These are phyloP conservation scores for Pleurotus djamor DNA, from an alignment of 768 basidiomycete genomes.

Conservation along the genomic window DNA sequence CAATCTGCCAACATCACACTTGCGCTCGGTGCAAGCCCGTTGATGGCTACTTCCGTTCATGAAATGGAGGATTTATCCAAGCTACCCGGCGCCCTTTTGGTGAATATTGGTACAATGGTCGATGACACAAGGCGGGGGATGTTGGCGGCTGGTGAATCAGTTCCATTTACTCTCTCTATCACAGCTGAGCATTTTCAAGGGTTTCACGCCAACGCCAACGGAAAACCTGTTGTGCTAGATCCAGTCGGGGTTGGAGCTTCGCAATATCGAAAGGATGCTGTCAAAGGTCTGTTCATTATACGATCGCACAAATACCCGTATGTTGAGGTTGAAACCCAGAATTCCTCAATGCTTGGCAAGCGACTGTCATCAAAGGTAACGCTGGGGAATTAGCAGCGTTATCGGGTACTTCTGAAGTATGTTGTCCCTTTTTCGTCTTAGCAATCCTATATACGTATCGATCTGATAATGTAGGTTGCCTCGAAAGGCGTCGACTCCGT, in stretches of 20 bases:
- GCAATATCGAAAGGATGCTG: constrained; percentile 58
- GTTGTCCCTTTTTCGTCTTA: no score
- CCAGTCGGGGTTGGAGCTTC: constrained; percentile 93
- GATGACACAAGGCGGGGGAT: constrained; percentile 64
- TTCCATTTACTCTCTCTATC: background rate
- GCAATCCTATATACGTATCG: no score
- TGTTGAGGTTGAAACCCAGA: constrained; percentile 30
- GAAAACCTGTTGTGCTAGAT: constrained; percentile 84
- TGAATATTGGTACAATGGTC: constrained; percentile 85
- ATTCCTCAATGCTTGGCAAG: constrained; percentile 76
- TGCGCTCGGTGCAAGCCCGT: constrained; percentile 85
- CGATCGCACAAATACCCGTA: background rate
- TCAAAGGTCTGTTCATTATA: constrained; percentile 41
- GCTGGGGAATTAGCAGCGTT: constrained; percentile 84
- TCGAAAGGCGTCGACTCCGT: constrained; percentile 86
- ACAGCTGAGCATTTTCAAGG: constrained; percentile 23
- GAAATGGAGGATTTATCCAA: constrained; percentile 81
- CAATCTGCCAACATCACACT: constrained; percentile 91
- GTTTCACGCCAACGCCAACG: constrained; percentile 57
- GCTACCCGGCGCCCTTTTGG: constrained; percentile 65
- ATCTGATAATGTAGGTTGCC: constrained; percentile 47
- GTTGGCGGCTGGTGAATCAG: constrained; percentile 58
- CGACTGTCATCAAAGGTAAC: constrained; percentile 93
- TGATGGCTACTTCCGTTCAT: constrained; percentile 84
- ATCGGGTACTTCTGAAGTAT: constrained; percentile 72